These are phyloP conservation scores for Chamaecrista fasciculata DNA, from an alignment of 306 rosid species.

Conservation along the genomic window DNA sequence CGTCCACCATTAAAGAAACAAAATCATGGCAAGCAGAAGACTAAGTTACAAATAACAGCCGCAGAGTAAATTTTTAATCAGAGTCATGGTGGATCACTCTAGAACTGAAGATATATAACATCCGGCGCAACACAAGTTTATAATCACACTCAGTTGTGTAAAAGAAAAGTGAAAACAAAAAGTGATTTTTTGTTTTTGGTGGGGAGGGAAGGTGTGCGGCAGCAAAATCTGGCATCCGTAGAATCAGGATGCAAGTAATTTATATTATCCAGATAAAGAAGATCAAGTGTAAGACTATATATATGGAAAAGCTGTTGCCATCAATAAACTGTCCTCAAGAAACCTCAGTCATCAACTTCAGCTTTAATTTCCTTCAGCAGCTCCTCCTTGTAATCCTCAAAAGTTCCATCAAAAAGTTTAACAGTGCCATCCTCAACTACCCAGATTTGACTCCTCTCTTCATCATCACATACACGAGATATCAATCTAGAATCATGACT, in stretches of 20 bases:
- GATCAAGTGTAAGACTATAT: not conserved
- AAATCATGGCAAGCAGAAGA: too few species aligned
- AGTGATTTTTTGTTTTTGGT: too few species aligned
- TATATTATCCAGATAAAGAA: not conserved
- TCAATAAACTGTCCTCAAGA: not conserved
- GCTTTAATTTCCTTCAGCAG: slow-evolving; percentile 55
- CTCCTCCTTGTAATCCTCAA: slow-evolving; percentile 64
- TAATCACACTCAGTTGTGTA: slow-evolving; percentile 29
- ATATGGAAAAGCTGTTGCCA: not conserved
- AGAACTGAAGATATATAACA: not conserved
- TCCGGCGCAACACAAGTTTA: slow-evolving; percentile 11
- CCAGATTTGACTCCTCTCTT: slow-evolving; percentile 76
- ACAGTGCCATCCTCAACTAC: slow-evolving; percentile 74
- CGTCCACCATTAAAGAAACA: too few species aligned
- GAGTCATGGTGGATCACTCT: not conserved
- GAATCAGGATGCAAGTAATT: not conserved
- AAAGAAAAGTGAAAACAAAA: not conserved
- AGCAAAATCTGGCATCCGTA: slow-evolving; percentile 19
- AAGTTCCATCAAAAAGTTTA: slow-evolving; percentile 38
- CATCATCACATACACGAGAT: slow-evolving; percentile 56
- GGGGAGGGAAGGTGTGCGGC: not conserved
- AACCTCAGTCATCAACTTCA: slow-evolving; percentile 55
- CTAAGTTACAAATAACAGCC: not conserved
- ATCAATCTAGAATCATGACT: slow-evolving; percentile 64
- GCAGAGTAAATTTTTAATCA: not conserved